Evolutionary conservation across 257 asterid genomes (phyloP).

Genomic region (Catharanthus roseus): DNA sequence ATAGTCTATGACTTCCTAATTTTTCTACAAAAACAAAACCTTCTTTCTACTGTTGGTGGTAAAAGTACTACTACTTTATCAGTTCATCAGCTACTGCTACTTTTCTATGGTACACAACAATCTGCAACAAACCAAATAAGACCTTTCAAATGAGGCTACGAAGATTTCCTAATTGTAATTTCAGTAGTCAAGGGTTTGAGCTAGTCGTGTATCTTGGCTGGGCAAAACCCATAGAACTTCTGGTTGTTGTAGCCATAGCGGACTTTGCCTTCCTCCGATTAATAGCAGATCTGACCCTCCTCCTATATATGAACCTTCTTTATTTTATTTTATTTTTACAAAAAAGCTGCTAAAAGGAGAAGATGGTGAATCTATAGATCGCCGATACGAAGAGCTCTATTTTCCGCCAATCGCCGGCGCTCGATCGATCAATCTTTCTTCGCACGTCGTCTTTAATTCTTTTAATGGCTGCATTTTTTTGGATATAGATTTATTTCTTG

Average conservation of each 20-base stretch:
- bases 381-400: too few species aligned
- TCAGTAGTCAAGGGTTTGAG: conserved; percentile 3
- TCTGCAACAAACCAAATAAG: background rate
- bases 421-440: too few species aligned
- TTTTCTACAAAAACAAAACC: background rate
- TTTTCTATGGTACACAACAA: background rate
- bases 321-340: background rate
- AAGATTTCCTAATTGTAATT: background rate
- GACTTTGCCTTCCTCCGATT: conserved; percentile 7
- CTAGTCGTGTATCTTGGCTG: conserved; percentile 3
- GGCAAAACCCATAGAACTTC: too few species aligned
- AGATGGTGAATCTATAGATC: too few species aligned
- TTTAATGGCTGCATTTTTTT: too few species aligned
- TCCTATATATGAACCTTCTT: background rate
- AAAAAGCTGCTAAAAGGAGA: too few species aligned
- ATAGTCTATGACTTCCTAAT: background rate
- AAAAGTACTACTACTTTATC: background rate
- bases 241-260: conserved; percentile 3
- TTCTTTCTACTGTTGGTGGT: background rate
- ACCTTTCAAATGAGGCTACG: conserved; percentile 1
- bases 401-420: too few species aligned
- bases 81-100: background rate
- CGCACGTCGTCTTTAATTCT: too few species aligned
- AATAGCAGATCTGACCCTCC: background rate
- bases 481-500: too few species aligned